Percentiles rank a stretch among this genome's conserved stretches.
phyloP scores from a whole-genome alignment of 1,284 basidiomycete genomes.

The Rhodotorula sp. region DNA sequence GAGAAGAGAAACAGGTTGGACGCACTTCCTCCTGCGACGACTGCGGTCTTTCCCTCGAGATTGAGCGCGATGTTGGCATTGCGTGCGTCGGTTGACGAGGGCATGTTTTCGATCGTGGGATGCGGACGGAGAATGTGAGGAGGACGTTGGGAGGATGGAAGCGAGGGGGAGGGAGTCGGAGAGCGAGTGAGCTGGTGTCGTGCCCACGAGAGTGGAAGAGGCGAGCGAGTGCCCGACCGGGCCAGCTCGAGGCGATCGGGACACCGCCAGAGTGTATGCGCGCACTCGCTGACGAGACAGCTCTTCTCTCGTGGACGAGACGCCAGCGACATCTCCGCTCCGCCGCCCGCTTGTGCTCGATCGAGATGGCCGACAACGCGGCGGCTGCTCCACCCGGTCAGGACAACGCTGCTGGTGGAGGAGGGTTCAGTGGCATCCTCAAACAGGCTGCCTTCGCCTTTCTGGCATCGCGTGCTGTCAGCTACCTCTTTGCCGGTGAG shows the following conservation, averaged over 20 bases:
- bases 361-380: neutral
- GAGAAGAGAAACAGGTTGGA: neutral
- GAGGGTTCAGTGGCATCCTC: neutral
- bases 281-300: too few relatives aligned
- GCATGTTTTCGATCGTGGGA: slow-evolving; percentile 4
- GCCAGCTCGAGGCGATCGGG: too few relatives aligned
- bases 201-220: neutral
- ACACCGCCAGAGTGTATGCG: too few relatives aligned
- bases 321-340: too few relatives aligned
- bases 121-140: neutral
- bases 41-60: slow-evolving; percentile 41
- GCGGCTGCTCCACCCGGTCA: neutral
- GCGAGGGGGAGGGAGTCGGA: neutral
- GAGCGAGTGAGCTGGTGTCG: neutral
- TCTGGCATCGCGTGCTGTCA: neutral
- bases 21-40: slow-evolving; percentile 42
- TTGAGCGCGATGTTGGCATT: slow-evolving; percentile 37
- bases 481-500: neutral
- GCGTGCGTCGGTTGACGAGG: slow-evolving; percentile 20
- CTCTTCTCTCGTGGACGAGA: too few relatives aligned
- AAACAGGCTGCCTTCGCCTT: neutral
- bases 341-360: too few relatives aligned
- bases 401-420: neutral
- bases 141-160: neutral
- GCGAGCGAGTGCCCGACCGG: neutral